Evolutionary conservation across 164 flowering plant genomes (phyloP).

Genomic region (Cinnamomum chago): DNA sequence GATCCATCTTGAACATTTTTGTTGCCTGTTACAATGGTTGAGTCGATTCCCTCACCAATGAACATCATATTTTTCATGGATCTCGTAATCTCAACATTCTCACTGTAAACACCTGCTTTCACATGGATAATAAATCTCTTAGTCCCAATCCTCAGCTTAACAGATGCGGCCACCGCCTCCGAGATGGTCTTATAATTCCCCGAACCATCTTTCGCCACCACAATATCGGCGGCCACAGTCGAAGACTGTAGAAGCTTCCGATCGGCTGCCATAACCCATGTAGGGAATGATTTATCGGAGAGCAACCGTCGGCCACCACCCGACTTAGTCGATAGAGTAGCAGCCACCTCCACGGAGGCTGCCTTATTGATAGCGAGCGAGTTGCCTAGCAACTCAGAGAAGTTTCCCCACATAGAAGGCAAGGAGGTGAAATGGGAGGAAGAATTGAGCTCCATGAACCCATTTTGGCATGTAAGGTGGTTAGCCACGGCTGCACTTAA

Average conservation of each 20-base stretch:
- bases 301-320: slow-evolving; percentile 27
- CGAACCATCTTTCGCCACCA: slow-evolving; percentile 62
- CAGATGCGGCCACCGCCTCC: slow-evolving; percentile 45
- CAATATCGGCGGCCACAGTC: slow-evolving; percentile 31
- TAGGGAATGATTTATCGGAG: slow-evolving; percentile 27
- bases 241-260: slow-evolving; percentile 38
- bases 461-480: slow-evolving; percentile 50
- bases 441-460: slow-evolving; percentile 42
- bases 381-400: slow-evolving; percentile 53
- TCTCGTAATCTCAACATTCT: slow-evolving; percentile 45
- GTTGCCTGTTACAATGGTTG: slow-evolving; percentile 46
- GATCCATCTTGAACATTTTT: slow-evolving; percentile 42
- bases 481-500: slow-evolving; percentile 57
- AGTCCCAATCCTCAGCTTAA: slow-evolving; percentile 16
- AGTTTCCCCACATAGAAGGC: slow-evolving; percentile 22
- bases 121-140: slow-evolving; percentile 45
- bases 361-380: slow-evolving; percentile 45
- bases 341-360: not conserved
- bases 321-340: not conserved
- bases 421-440: slow-evolving; percentile 24
- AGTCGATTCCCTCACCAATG: slow-evolving; percentile 59
- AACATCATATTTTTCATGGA: slow-evolving; percentile 50
- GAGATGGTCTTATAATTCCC: slow-evolving; percentile 50
- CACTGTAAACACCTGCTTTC: slow-evolving; percentile 52
- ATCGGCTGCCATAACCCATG: slow-evolving; percentile 44